These are phyloP conservation scores for Ceratocystis destructans DNA, from an alignment of 2,329 filamentous ascomycete genomes.

Conservation along the genomic window DNA sequence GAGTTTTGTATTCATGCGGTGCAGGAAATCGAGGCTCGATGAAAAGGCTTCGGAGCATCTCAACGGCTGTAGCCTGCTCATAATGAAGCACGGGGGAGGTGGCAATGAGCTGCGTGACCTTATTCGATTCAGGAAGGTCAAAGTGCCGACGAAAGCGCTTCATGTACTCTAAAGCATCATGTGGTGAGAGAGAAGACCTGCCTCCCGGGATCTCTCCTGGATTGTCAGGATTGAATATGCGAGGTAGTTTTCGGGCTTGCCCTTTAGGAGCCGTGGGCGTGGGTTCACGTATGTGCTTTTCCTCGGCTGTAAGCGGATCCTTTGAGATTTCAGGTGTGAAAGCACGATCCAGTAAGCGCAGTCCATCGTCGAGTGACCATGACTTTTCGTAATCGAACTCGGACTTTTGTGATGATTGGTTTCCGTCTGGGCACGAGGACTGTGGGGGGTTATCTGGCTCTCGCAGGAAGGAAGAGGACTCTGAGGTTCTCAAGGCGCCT, in stretches of 20 bases:
- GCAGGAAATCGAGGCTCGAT: background rate
- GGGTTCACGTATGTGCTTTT: background rate
- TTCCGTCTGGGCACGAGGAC: background rate
- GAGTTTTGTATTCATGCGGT: background rate
- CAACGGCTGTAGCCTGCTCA: conserved; percentile 12
- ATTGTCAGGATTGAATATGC: conserved; percentile 1
- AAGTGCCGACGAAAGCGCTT: conserved; percentile 8
- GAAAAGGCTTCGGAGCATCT: conserved; percentile 6
- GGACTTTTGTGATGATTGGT: no score
- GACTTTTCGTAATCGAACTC: conserved; percentile 12
- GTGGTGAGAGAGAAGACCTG: background rate
- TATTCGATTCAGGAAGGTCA: background rate
- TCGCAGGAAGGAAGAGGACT: background rate
- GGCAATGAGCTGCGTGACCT: conserved; percentile 7
- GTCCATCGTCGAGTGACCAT: conserved; percentile 12
- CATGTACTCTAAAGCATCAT: conserved; percentile 15
- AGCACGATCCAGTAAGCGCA: background rate
- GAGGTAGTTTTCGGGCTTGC: background rate
- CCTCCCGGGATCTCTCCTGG: background rate
- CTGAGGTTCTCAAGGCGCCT: background rate
- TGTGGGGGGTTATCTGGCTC: background rate
- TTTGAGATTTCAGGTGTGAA: background rate
- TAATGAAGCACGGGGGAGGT: background rate
- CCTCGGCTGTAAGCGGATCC: conserved; percentile 6
- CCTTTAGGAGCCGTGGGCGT: background rate